Base-by-base conservation (phyloP, 225 moss, liverwort and hornwort genomes). In the Sphagnum contortum region DNA sequence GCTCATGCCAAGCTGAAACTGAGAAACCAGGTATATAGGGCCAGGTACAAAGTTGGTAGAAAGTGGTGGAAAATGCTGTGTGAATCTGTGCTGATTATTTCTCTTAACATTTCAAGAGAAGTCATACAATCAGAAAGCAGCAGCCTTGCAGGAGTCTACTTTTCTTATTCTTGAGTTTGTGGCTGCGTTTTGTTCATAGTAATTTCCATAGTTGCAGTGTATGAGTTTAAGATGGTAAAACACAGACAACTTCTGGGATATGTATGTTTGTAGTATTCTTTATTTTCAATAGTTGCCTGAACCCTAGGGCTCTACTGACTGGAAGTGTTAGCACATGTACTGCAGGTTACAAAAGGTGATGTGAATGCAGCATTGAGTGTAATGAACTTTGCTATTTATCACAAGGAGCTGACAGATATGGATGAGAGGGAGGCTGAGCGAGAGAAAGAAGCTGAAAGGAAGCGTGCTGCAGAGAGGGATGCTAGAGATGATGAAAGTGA, bases 351-450 rank as follows among this genome's bases (percentile, higher is more conserved):
- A 4, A 82, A 77, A 66, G 71, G 61, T 61, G 92, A 96, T 75
- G 92, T 96, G 47, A 92, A 96, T 71, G 92, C 86, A 48, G 92
- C 96, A 12, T 75, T 96, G 12, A 81, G 87, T 61, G 92, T 96
- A 12, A 92, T 96, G 96, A 90, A 90, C 65, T 96, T 90, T 55
- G 92, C 96, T 14, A 92, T 92, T 45, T 90, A 92, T 58, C 96
- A 92, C 71, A 92, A 83, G 72, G 96, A 96, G 73, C 72, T 96
- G 66, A 96, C 88, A 12, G 92, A 96, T 47, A 88, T 92, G 70
- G 79, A 85, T 65, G 88, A 88, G 67, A 81, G 88, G 69, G 89
- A 90, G 55, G 83, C 79, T 29, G 86, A 76, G 59, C 71, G 84
- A 77, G 85, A 64, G 61, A 79, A 76, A 69, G 76, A 80, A 64